Conservation (phyloP, 805 yeast genomes). For the Saccharomycopsis microspora region DNA sequence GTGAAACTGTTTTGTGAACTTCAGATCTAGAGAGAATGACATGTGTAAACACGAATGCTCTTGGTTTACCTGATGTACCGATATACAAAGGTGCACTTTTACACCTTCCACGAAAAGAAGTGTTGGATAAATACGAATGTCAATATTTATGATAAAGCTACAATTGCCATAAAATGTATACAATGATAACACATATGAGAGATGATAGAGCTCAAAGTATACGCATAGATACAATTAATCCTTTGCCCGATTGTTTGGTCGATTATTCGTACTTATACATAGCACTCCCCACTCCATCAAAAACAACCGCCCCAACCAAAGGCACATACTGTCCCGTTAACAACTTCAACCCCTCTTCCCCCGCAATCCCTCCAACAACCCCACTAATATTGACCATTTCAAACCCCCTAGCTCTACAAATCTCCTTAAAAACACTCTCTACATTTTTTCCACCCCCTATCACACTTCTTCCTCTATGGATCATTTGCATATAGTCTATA, state of each 20-base stretch:
- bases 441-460: conserved; percentile 4
- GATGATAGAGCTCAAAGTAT: neutral
- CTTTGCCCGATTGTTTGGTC: neutral
- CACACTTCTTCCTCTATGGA: conserved; percentile 23
- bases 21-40: too few relatives aligned
- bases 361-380: conserved; percentile 72
- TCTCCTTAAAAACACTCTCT: conserved; percentile 28
- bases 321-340: conserved; percentile 77
- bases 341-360: conserved; percentile 72
- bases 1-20: too few relatives aligned
- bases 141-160: neutral
- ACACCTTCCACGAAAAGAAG: too few relatives aligned
- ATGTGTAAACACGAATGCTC: too few relatives aligned
- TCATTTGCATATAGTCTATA: neutral
- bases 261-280: conserved; percentile 22
- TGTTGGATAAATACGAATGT: neutral
- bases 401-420: conserved; percentile 29
- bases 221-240: neutral
- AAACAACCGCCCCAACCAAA: conserved; percentile 54
- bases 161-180: neutral
- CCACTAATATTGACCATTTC: conserved; percentile 52
- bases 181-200: neutral
- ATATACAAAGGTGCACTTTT: too few relatives aligned
- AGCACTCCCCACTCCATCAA: conserved; percentile 56
- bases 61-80: too few relatives aligned